A percentile compares a stretch with the other conserved stretches of the same genome.
phyloP scores from a whole-genome alignment of 805 yeast species.

The Yarrowia sp. region DNA sequence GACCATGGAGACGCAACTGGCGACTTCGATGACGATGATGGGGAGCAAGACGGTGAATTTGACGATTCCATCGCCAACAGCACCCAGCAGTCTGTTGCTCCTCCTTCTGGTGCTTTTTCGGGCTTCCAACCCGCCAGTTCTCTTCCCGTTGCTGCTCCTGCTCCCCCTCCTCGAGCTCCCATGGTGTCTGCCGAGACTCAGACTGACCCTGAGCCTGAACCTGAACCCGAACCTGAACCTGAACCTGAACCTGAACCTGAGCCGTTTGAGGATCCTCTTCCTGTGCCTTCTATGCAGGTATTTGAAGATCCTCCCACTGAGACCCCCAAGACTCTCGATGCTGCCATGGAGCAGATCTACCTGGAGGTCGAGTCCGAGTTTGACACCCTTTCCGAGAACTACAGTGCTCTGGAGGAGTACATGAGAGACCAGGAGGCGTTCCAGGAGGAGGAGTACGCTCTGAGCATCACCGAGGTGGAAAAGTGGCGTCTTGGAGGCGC shows the following conservation, averaged over 20 bases:
- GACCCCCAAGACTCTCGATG: slow-evolving; percentile 6
- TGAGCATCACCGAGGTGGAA: slow-evolving; percentile 10
- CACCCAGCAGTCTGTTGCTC: background rate
- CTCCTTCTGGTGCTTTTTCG: background rate
- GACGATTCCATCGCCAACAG: slow-evolving; percentile 15
- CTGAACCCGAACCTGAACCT: slow-evolving; percentile 6
- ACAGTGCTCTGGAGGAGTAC: background rate
- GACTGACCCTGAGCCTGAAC: slow-evolving; percentile 6
- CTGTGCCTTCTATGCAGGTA: slow-evolving; percentile 5
- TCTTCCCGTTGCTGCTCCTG: slow-evolving; percentile 1
- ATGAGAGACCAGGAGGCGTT: slow-evolving; percentile 18
- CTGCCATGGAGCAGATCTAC: slow-evolving; percentile 31
- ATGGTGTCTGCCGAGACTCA: slow-evolving; percentile 32
- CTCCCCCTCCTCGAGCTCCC: background rate
- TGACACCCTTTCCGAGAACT: background rate
- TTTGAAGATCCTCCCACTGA: background rate
- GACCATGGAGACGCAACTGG: background rate
- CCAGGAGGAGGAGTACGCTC: slow-evolving; percentile 13
- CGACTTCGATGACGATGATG: background rate
- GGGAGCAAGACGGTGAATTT: slow-evolving; percentile 19
- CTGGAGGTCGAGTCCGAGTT: slow-evolving; percentile 25
- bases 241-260: slow-evolving; percentile 29
- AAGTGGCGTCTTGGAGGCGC: slow-evolving; percentile 16
- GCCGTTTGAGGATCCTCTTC: slow-evolving; percentile 20
- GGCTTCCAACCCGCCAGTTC: slow-evolving; percentile 25